Base-by-base conservation (phyloP, 2,329 filamentous ascomycete species). In the Fusarium burgessii region DNA sequence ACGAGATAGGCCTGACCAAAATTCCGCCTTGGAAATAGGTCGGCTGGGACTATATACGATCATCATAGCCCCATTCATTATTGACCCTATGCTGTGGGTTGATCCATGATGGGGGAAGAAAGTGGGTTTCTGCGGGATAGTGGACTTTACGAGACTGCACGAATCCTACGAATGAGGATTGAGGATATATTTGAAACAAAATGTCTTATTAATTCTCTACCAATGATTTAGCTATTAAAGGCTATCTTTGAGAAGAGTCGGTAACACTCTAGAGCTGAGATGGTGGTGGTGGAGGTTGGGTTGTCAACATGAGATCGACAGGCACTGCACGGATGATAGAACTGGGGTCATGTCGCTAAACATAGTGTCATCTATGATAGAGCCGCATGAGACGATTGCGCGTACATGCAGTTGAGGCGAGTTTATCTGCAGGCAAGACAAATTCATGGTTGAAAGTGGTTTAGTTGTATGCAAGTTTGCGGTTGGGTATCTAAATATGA, bases 41-140 rank as follows among this genome's bases (percentile, higher is more conserved):
- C 35, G 23, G 46, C 42, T 56, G 40, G 52, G 27, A 36, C 52
- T 71, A 71, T 71, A 71, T 71, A 71, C 45, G 38, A 69, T 61
- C 68, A 68, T 71, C 40, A 33, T 49, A 27, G 49, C 47, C 47
- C 47, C 47, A 27, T 56, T 58, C 47, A 40, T 56, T 58, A 55
- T 43, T 47, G 63, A 42, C 41, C 35, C 43, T 25, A 5, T 35
- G 50, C 43, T 49, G 40, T 50, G 66, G 58, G 61, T 41, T 51
- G 45, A 50, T 59, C 58, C 61, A 62, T 63, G 36, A 62, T 63
- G 58, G 33, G 59, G 27, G 42, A 41, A 23, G 42, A 38, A 50
- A 62, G 68, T 68, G 68, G 57, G 46, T 49, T 71, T 20, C 47
- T 65, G 67, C 52, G 32, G 29, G 66, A 70, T 42, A 70, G 67